A percentile compares a stretch with the other conserved stretches of the same genome.
phyloP scores from a whole-genome alignment of 225 moss, liverwort and hornwort genomes.

The Rhytidiadelphus loreus region DNA sequence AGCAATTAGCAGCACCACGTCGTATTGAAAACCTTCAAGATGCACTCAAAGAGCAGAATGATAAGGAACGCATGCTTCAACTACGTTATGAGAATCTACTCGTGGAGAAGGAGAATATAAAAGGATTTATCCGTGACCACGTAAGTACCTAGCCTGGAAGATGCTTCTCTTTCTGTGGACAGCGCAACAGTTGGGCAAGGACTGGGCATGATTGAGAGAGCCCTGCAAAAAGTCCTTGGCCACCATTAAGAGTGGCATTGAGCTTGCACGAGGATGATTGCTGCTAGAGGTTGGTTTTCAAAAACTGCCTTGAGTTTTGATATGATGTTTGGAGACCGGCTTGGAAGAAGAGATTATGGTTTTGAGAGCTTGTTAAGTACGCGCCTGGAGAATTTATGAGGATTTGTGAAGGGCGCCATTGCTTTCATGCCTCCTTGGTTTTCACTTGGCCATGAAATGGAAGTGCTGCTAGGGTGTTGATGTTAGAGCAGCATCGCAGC shows the following conservation, averaged over 20 bases:
- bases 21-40: slow-evolving; percentile 83
- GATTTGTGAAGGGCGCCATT: not conserved
- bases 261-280: not conserved
- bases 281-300: not conserved
- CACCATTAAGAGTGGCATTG: not conserved
- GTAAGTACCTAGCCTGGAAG: slow-evolving; percentile 2
- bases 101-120: slow-evolving; percentile 72
- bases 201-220: not conserved
- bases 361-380: not conserved
- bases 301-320: slow-evolving; percentile 3
- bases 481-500: not conserved
- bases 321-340: not conserved
- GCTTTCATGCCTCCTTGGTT: not conserved
- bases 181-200: not conserved
- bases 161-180: not conserved
- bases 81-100: slow-evolving; percentile 66
- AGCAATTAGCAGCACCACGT: slow-evolving; percentile 80
- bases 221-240: not conserved
- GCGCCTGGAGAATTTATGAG: not conserved
- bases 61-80: slow-evolving; percentile 71
- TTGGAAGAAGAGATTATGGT: not conserved
- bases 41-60: slow-evolving; percentile 55
- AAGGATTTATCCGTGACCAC: slow-evolving; percentile 22
- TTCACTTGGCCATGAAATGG: not conserved
- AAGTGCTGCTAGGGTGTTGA: not conserved